Percentiles rank a stretch among this genome's conserved stretches.
phyloP scores from a whole-genome alignment of 2,329 filamentous ascomycete genomes.

The Colletotrichum musae region DNA sequence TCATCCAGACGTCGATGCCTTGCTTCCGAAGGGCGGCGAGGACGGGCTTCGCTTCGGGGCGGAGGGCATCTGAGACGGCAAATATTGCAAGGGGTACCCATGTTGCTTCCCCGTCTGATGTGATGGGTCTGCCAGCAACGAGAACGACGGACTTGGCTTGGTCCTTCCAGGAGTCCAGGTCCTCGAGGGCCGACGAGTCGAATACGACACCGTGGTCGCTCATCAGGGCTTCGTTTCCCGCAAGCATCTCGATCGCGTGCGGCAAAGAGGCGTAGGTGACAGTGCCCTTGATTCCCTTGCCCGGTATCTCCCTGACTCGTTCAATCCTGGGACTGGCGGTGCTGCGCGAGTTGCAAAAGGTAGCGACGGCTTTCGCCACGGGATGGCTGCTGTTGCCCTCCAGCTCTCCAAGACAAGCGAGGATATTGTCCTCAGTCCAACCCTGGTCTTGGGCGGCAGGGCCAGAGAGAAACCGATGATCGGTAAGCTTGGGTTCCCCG shows the following conservation, averaged over 20 bases:
- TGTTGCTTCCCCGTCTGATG: neutral
- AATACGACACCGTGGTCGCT: slow-evolving; percentile 65
- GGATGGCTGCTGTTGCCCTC: slow-evolving; percentile 74
- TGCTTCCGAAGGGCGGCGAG: slow-evolving; percentile 53
- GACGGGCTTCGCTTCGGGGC: slow-evolving; percentile 56
- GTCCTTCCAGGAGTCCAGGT: slow-evolving; percentile 35
- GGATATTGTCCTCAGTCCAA: slow-evolving; percentile 14
- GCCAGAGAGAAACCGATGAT: slow-evolving; percentile 53
- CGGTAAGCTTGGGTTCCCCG: slow-evolving; percentile 69
- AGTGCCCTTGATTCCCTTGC: slow-evolving; percentile 69
- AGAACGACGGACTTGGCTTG: slow-evolving; percentile 40
- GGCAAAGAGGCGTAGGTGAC: slow-evolving; percentile 50
- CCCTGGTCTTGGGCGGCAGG: too few species aligned
- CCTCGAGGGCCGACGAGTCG: neutral
- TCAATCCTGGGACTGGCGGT: slow-evolving; percentile 46
- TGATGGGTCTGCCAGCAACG: slow-evolving; percentile 5
- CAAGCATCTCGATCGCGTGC: slow-evolving; percentile 25
- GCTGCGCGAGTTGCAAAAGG: slow-evolving; percentile 58
- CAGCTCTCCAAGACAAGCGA: slow-evolving; percentile 57
- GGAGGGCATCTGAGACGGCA: slow-evolving; percentile 59
- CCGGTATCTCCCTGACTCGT: slow-evolving; percentile 67
- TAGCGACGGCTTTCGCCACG: slow-evolving; percentile 68
- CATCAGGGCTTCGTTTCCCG: slow-evolving; percentile 63
- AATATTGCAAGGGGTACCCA: slow-evolving; percentile 45
- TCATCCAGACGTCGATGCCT: slow-evolving; percentile 62